Percentiles rank a stretch among this genome's conserved stretches.
Conservation (phyloP, 108 stramenopile genomes). For the Discostella stelligeroides region DNA sequence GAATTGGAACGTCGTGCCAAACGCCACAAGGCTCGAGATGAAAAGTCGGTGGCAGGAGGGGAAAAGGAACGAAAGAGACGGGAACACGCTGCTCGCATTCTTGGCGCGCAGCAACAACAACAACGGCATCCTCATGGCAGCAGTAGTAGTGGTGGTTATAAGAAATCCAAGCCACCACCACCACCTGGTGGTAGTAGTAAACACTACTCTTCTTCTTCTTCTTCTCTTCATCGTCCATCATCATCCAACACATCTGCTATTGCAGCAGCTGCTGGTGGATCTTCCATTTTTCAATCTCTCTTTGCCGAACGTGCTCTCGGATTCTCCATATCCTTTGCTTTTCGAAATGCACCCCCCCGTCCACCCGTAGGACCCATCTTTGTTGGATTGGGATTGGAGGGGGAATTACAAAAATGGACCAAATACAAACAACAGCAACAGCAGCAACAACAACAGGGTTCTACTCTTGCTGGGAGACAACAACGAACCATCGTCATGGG, state of each 20-base stretch:
- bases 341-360: conserved; percentile 88
- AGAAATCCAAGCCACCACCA: conserved; percentile 18
- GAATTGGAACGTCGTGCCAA: conserved; percentile 80
- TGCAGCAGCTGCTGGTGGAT: conserved; percentile 4
- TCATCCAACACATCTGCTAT: neutral
- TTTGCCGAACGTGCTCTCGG: conserved; percentile 81
- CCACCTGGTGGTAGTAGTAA: neutral
- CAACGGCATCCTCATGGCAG: too few species aligned
- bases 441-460: too few species aligned
- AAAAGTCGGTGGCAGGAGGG: conserved; percentile 59
- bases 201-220: too few species aligned
- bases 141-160: too few species aligned
- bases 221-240: neutral
- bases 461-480: too few species aligned
- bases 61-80: conserved; percentile 79
- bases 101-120: neutral
- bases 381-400: conserved; percentile 78
- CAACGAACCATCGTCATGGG: too few species aligned
- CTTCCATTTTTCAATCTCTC: conserved; percentile 71
- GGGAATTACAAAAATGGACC: conserved; percentile 67
- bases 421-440: conserved; percentile 62
- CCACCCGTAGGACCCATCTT: conserved; percentile 90
- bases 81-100: conserved; percentile 69
- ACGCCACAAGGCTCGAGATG: conserved; percentile 63
- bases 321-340: conserved; percentile 80